These are phyloP conservation scores for Fusarium denticulatum DNA, from an alignment of 2,329 filamentous ascomycete genomes.

Conservation along the genomic window DNA sequence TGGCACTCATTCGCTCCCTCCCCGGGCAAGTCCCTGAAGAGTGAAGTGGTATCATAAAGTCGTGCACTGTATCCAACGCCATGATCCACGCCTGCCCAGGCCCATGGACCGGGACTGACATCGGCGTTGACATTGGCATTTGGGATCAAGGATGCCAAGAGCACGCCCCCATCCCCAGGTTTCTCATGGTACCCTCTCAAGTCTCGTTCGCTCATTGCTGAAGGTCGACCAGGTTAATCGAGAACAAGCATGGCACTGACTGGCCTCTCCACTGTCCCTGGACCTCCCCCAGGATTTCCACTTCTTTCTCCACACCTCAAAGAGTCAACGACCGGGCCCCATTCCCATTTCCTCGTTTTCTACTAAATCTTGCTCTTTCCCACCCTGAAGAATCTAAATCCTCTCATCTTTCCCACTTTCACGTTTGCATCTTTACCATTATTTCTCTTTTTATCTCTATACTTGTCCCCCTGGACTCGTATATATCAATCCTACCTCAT, in stretches of 20 bases:
- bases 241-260: slow-evolving; percentile 25
- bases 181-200: neutral
- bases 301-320: slow-evolving; percentile 41
- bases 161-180: slow-evolving; percentile 18
- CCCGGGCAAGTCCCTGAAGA: neutral
- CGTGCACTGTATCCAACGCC: slow-evolving; percentile 28
- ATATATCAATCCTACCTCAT: slow-evolving; percentile 5
- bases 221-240: neutral
- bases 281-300: slow-evolving; percentile 45
- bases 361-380: slow-evolving; percentile 40
- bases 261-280: slow-evolving; percentile 37
- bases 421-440: slow-evolving; percentile 7
- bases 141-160: slow-evolving; percentile 12
- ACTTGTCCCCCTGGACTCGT: neutral
- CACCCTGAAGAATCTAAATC: slow-evolving; percentile 25
- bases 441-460: slow-evolving; percentile 1
- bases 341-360: slow-evolving; percentile 39
- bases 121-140: neutral
- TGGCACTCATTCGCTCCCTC: neutral
- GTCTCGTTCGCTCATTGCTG: neutral
- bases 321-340: slow-evolving; percentile 9
- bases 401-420: slow-evolving; percentile 22
- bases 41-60: slow-evolving; percentile 6
- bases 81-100: slow-evolving; percentile 14
- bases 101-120: neutral